A percentile compares a stretch with the other conserved stretches of the same genome.
phyloP scores from a whole-genome alignment of 257 asterid genomes.

The Capsicum chinense region DNA sequence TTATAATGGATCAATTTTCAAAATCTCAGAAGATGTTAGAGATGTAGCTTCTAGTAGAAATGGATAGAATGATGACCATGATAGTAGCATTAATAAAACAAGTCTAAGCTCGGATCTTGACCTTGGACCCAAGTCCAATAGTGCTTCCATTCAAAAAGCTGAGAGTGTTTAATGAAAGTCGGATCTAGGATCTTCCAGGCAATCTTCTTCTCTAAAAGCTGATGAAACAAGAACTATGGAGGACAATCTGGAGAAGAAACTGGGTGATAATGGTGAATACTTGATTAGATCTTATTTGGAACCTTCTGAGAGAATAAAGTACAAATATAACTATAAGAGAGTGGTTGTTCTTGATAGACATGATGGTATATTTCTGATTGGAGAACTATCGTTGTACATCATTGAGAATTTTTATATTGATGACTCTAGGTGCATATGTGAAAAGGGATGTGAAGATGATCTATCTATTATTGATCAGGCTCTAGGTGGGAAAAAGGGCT shows the following conservation, averaged over 20 bases:
- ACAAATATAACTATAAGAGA: conserved; percentile 93
- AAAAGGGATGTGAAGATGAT: conserved; percentile 91
- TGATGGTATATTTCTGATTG: conserved; percentile 93
- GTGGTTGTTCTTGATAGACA: conserved; percentile 98
- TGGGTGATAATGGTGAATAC: conserved; percentile 93
- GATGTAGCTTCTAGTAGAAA: conserved; percentile 74
- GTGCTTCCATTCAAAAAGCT: conserved; percentile 66
- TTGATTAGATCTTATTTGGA: conserved; percentile 92
- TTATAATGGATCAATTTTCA: conserved; percentile 69
- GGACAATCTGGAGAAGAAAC: conserved; percentile 80
- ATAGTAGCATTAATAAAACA: conserved; percentile 84
- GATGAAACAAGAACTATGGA: conserved; percentile 72
- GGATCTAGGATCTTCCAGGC: conserved; percentile 78
- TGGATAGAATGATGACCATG: conserved; percentile 90
- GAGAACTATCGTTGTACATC: conserved; percentile 87
- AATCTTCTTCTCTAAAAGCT: conserved; percentile 60
- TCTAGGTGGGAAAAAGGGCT: conserved; percentile 92
- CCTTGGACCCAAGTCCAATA: conserved; percentile 77
- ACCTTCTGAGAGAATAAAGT: conserved; percentile 83
- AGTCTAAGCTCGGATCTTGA: conserved; percentile 94
- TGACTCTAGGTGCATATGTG: conserved; percentile 89
- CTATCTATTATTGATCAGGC: conserved; percentile 96
- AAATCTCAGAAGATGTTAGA: conserved; percentile 71
- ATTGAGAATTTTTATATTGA: conserved; percentile 94
- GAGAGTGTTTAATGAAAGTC: conserved; percentile 78